Evolutionary conservation across 2,329 filamentous ascomycete genomes (phyloP), one percentile per base, ranked within the genome.

Genomic region (Aspergillus calidoustus): DNA sequence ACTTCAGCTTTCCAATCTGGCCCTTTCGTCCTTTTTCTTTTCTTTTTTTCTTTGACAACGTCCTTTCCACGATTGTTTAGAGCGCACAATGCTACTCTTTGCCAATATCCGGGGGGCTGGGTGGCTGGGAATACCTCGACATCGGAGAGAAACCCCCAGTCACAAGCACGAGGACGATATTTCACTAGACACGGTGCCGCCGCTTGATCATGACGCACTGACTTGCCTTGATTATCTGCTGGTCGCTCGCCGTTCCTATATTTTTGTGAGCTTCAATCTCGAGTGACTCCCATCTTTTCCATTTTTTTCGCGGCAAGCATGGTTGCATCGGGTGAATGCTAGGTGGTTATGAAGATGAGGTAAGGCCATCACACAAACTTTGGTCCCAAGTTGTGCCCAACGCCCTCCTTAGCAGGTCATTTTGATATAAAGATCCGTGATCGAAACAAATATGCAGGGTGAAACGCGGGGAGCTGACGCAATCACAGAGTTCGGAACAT

Each of bases 61-160:
- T 28, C 2, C n/a, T 34, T 44, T 49, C 49, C 31, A 34, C 13
- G 11, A 7, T 31, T 17, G 50, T 47, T 56, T 8, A 50, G 34
- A 11, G 46, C 22, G 47, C 28, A n/a, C 19, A 50, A 30, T 25
- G 54, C n/a, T 30, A 49, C 19, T 31, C 55, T 46, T 57, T 55
- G 46, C 47, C 54, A 63, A 64, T 64, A 65, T 66, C 30, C 30
- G 59, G 68, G 63, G 59, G 64, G 68, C 60, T 70, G 66, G 60
- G 69, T 70, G 69, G 69, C 68, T 69, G 69, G 67, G 67, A 57
- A 59, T 61, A 57, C 59, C 57, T 62, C 57, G 56, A 60, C 60
- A 57, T 44, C 61, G 49, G 38, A 51, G 50, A 54, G 13, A 25
- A 54, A 48, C 25, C 28, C 53, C 50, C 49, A 47, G 41, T 62